These are phyloP conservation scores for Plantago rigida DNA, from an alignment of 305 asterid species.

Conservation along the genomic window DNA sequence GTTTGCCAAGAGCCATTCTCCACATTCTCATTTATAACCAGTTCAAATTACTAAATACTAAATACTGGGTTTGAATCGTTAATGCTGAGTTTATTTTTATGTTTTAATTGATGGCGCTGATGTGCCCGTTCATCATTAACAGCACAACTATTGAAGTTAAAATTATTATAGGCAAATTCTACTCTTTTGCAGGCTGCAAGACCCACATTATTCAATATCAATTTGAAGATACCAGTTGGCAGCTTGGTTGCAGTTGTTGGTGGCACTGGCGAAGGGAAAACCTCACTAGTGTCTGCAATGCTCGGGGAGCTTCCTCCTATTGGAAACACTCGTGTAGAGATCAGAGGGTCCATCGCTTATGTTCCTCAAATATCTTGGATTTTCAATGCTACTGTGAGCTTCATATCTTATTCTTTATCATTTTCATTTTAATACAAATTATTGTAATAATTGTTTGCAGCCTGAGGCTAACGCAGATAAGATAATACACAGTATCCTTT, in stretches of 20 bases:
- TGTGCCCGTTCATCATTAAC: slow-evolving; percentile 1
- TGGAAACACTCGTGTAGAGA: slow-evolving; percentile 48
- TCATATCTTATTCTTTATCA: slow-evolving; percentile 6
- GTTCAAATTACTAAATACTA: background rate
- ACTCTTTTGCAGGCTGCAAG: slow-evolving; percentile 45
- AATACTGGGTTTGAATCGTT: background rate
- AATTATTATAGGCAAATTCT: slow-evolving; percentile 3
- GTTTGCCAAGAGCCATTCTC: background rate
- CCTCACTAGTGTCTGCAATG: slow-evolving; percentile 85
- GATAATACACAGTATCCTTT: background rate
- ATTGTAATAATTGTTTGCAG: background rate
- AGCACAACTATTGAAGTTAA: slow-evolving; percentile 10
- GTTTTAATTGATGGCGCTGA: background rate
- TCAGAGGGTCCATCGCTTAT: slow-evolving; percentile 86
- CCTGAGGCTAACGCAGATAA: background rate
- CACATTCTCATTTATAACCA: background rate
- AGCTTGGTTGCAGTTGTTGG: slow-evolving; percentile 86
- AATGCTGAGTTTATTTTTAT: background rate
- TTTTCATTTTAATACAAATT: background rate
- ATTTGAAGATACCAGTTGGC: slow-evolving; percentile 76
- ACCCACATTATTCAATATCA: slow-evolving; percentile 72
- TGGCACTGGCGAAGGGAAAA: slow-evolving; percentile 94
- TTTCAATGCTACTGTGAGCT: slow-evolving; percentile 82
- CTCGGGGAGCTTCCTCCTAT: slow-evolving; percentile 86
- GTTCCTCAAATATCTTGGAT: slow-evolving; percentile 98